Percentiles rank a stretch among this genome's conserved stretches.
Evolutionary conservation across 2,329 filamentous ascomycete genomes (phyloP).

Genomic region (Westerdykella ornata): DNA sequence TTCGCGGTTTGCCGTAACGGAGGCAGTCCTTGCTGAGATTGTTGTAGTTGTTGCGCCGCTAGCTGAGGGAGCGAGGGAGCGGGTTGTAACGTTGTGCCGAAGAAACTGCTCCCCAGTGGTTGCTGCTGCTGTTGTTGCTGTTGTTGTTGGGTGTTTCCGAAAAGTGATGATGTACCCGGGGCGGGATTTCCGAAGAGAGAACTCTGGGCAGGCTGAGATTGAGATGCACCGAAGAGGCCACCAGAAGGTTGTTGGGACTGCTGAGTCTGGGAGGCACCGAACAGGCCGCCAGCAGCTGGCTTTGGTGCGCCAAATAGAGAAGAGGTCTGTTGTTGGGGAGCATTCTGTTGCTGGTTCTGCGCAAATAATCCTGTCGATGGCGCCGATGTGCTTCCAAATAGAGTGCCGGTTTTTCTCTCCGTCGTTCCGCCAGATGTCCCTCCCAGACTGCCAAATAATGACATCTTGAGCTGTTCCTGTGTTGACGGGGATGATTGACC

Average conservation of each 20-base stretch:
- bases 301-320: constrained; percentile 13
- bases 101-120: constrained; percentile 37
- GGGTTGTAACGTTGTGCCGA: constrained; percentile 29
- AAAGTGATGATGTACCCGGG: constrained; percentile 11
- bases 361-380: constrained; percentile 38
- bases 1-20: constrained; percentile 29
- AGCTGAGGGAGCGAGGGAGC: constrained; percentile 23
- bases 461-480: constrained; percentile 14
- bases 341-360: constrained; percentile 30
- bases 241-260: constrained; percentile 19
- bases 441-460: constrained; percentile 25
- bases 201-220: constrained; percentile 9
- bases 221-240: constrained; percentile 17
- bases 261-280: constrained; percentile 31
- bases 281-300: constrained; percentile 9
- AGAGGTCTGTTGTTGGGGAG: constrained; percentile 19
- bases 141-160: constrained; percentile 29
- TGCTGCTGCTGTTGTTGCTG: constrained; percentile 38
- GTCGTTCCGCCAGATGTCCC: constrained; percentile 5
- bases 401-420: constrained; percentile 34
- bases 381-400: constrained; percentile 33
- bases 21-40: constrained; percentile 32
- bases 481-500: too few relatives aligned
- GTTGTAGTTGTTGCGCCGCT: constrained; percentile 33
- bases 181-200: constrained; percentile 13